phyloP scores from a whole-genome alignment of 2,329 filamentous ascomycete species.

The Pseudogymnoascus pannorum region DNA sequence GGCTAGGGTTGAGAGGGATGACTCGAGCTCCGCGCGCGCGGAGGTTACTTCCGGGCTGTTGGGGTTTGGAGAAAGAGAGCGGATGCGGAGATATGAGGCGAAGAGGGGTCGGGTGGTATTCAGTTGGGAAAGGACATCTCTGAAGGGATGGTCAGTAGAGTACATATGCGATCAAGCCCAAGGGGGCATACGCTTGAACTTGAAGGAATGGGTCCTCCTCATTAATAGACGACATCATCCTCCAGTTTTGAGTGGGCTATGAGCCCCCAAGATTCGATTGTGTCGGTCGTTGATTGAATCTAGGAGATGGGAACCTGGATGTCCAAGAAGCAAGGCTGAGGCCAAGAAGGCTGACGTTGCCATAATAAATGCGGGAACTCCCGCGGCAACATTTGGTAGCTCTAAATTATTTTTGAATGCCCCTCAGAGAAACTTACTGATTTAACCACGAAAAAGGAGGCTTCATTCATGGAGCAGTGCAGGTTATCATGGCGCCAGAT shows the following conservation, averaged over 20 bases:
- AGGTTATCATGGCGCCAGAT: slow-evolving; percentile 28
- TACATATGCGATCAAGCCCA: slow-evolving; percentile 1
- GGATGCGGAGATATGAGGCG: slow-evolving; percentile 91
- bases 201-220: slow-evolving; percentile 66
- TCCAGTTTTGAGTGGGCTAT: slow-evolving; percentile 9
- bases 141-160: slow-evolving; percentile 32
- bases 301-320: neutral
- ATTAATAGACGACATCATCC: slow-evolving; percentile 61
- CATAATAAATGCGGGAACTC: neutral
- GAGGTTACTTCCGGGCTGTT: slow-evolving; percentile 78
- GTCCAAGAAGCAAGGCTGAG: slow-evolving; percentile 5
- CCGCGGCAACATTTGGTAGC: neutral
- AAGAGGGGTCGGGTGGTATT: slow-evolving; percentile 78
- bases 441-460: neutral
- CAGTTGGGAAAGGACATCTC: slow-evolving; percentile 82
- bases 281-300: slow-evolving; percentile 4
- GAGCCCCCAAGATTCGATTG: slow-evolving; percentile 8
- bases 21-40: slow-evolving; percentile 62
- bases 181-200: slow-evolving; percentile 53
- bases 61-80: slow-evolving; percentile 66
- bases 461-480: neutral
- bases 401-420: slow-evolving; percentile 5
- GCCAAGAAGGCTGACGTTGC: slow-evolving; percentile 7
- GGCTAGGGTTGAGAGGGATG: slow-evolving; percentile 58
- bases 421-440: neutral